phyloP scores from a whole-genome alignment of 768 basidiomycete genomes.

The Termitomyces sp. region DNA sequence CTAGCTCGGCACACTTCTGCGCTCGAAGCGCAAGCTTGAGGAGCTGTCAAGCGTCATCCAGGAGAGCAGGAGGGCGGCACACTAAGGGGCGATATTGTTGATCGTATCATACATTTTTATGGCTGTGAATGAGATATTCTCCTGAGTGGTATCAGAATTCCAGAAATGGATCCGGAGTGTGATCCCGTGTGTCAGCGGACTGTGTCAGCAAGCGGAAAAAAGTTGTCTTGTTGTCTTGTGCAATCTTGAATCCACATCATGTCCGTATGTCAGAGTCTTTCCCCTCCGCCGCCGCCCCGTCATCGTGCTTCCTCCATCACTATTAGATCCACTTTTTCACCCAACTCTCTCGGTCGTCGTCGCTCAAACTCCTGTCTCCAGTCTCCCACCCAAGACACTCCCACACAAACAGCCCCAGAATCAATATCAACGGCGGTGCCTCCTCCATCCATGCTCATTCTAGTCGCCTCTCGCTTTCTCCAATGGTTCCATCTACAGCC shows the following conservation, averaged over 20 bases:
- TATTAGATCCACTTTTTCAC: constrained; percentile 46
- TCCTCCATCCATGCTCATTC: constrained; percentile 44
- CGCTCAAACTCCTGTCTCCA: constrained; percentile 46
- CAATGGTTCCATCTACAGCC: constrained; percentile 45
- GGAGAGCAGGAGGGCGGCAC: constrained; percentile 77
- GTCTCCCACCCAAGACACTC: constrained; percentile 14
- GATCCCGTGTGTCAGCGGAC: constrained; percentile 11
- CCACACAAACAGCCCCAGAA: constrained; percentile 6
- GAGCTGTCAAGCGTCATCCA: constrained; percentile 90
- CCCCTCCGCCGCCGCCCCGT: constrained; percentile 40
- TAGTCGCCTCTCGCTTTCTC: constrained; percentile 46
- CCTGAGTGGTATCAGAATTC: background rate
- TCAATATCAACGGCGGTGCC: constrained; percentile 17
- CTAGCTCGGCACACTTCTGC: constrained; percentile 94
- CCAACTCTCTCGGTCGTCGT: constrained; percentile 49
- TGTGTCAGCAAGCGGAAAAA: constrained; percentile 5
- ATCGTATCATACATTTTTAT: constrained; percentile 1
- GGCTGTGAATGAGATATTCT: background rate
- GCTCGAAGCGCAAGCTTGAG: constrained; percentile 98
- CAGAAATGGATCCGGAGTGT: constrained; percentile 2
- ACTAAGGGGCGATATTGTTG: constrained; percentile 23
- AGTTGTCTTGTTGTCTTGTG: background rate
- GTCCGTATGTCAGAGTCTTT: constrained; percentile 16
- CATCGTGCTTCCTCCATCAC: constrained; percentile 57
- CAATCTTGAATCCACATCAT: constrained; percentile 6